Conservation (phyloP, 805 yeast genomes). For the Starmera caribaea region DNA sequence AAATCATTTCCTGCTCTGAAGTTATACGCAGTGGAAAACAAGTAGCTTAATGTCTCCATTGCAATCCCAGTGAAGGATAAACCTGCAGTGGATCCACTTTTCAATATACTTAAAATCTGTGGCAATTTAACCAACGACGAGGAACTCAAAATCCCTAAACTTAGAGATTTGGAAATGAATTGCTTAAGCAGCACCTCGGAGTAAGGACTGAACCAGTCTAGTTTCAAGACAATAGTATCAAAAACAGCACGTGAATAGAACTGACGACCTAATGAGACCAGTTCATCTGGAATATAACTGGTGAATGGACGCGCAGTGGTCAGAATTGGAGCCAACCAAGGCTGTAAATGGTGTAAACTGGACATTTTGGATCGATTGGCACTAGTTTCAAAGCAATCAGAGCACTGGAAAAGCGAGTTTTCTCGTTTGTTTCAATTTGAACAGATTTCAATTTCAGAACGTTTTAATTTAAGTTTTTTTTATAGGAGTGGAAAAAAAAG, state of each 20-base stretch:
- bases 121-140: conserved; percentile 31
- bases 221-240: conserved; percentile 17
- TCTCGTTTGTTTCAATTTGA: not conserved
- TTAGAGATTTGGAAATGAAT: conserved; percentile 23
- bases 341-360: conserved; percentile 6
- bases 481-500: no score
- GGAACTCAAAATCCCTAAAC: conserved; percentile 26
- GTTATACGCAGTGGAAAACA: conserved; percentile 26
- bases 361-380: conserved; percentile 1
- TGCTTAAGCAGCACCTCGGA: conserved; percentile 17
- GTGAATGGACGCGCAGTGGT: conserved; percentile 11
- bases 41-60: conserved; percentile 24
- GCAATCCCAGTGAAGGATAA: conserved; percentile 22
- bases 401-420: not conserved
- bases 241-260: conserved; percentile 19
- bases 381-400: not conserved
- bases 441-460: no score
- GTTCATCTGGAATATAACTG: conserved; percentile 11
- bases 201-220: conserved; percentile 14
- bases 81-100: conserved; percentile 23
- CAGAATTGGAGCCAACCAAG: conserved; percentile 11
- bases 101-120: conserved; percentile 26
- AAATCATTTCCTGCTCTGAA: conserved; percentile 26
- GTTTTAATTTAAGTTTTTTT: no score
- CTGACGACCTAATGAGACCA: conserved; percentile 14